phyloP scores from a whole-genome alignment of 768 basidiomycete genomes.

The Lactarius evosmus region DNA sequence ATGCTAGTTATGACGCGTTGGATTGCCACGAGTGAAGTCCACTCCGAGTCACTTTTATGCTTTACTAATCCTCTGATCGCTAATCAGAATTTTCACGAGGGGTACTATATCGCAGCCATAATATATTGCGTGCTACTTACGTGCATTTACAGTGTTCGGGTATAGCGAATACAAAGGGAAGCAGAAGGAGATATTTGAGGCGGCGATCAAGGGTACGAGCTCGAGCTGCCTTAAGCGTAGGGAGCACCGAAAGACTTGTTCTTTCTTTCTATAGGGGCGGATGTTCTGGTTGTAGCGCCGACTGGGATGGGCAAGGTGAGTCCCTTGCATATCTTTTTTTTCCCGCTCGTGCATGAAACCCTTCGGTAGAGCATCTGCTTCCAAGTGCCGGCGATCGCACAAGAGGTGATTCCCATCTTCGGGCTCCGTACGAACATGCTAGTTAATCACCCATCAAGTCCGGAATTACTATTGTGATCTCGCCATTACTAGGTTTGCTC shows the following conservation, averaged over 20 bases:
- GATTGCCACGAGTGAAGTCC: conserved; percentile 18
- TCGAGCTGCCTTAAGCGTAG: background rate
- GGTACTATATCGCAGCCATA: background rate
- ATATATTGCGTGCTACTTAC: background rate
- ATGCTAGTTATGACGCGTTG: background rate
- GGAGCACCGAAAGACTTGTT: background rate
- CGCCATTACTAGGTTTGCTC: conserved; percentile 65
- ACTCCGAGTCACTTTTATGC: background rate
- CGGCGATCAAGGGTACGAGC: conserved; percentile 56
- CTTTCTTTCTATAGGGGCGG: conserved; percentile 45
- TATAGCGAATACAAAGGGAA: conserved; percentile 69
- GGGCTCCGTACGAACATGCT: background rate
- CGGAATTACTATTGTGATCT: conserved; percentile 73
- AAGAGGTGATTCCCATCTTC: conserved; percentile 41
- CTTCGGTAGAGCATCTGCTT: conserved; percentile 70
- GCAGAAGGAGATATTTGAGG: conserved; percentile 72
- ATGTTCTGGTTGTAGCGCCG: conserved; percentile 78
- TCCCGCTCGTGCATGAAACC: background rate
- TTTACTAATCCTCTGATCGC: background rate
- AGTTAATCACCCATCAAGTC: conserved; percentile 32
- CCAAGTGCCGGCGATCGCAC: conserved; percentile 74
- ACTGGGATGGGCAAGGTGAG: conserved; percentile 87
- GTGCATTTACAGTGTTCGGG: conserved; percentile 57
- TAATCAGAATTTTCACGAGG: conserved; percentile 18
- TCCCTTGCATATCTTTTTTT: background rate